Evolutionary conservation across 345 rosid genomes (phyloP).

Genomic region (Chamaenerion angustifolium): DNA sequence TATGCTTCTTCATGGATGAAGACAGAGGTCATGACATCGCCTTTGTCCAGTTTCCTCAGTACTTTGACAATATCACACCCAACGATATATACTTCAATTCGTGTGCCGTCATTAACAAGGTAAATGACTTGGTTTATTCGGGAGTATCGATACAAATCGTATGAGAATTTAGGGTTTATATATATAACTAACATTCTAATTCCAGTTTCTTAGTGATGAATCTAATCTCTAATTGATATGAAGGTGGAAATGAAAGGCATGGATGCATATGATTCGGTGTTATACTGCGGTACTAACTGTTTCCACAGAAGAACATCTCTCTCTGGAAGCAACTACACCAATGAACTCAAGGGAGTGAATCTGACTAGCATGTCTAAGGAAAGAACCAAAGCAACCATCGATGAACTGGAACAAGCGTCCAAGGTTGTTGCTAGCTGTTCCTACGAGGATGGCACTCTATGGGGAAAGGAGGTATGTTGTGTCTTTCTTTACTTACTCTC

Average conservation of each 20-base stretch:
- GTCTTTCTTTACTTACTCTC: background rate
- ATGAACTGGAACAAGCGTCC: constrained; percentile 19
- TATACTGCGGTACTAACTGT: constrained; percentile 25
- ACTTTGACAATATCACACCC: constrained; percentile 16
- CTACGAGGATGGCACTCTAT: constrained; percentile 21
- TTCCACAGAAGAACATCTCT: constrained; percentile 25
- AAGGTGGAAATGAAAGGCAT: constrained; percentile 19
- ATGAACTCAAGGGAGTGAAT: background rate
- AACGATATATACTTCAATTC: constrained; percentile 20
- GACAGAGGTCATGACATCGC: constrained; percentile 16
- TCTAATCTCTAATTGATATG: no score
- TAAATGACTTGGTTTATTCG: no score
- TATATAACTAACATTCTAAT: no score
- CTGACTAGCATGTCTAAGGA: background rate
- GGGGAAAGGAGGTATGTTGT: constrained; percentile 38
- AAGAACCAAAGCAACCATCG: constrained; percentile 3
- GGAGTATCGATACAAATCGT: no score
- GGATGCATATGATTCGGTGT: constrained; percentile 15
- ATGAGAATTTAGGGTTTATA: no score
- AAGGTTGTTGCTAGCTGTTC: constrained; percentile 20
- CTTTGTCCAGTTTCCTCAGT: constrained; percentile 28
- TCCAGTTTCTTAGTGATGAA: no score
- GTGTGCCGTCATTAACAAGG: background rate
- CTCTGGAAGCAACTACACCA: constrained; percentile 14
- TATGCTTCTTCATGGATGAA: constrained; percentile 39